A percentile compares a stretch with the other conserved stretches of the same genome.
Conservation (phyloP, 2,329 filamentous ascomycete genomes). For the Fusarium newnesense region DNA sequence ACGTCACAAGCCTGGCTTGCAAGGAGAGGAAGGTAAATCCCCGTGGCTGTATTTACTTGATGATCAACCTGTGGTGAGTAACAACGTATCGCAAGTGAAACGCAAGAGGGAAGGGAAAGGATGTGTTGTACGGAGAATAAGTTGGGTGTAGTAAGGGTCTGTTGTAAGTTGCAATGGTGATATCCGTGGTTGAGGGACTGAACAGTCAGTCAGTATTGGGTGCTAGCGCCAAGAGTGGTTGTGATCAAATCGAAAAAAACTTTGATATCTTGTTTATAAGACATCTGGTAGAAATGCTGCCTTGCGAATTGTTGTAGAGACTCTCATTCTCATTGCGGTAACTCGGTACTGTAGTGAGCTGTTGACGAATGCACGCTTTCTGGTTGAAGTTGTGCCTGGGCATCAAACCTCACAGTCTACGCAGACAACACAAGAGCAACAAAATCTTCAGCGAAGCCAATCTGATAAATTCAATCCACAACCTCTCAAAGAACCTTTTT, state of each 20-base stretch:
- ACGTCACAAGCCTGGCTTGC: conserved; percentile 9
- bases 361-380: neutral
- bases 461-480: no score
- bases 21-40: neutral
- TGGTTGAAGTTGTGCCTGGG: neutral
- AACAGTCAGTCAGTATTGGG: neutral
- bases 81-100: neutral
- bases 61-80: neutral
- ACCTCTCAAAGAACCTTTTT: no score
- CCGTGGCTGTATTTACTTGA: neutral
- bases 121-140: neutral
- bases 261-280: no score
- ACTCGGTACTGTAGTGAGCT: neutral
- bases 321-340: neutral
- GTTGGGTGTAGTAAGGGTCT: neutral
- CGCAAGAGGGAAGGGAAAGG: neutral
- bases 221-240: accelerated
- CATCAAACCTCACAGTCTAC: neutral
- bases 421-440: neutral
- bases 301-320: neutral
- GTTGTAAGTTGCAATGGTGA: neutral
- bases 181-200: neutral
- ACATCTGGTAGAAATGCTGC: no score
- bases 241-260: no score
- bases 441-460: accelerated